Percentiles rank a stretch among this genome's conserved stretches.
Evolutionary conservation across 192 early-diverging fungal species (phyloP).

Genomic region (Mortierella claussenii): DNA sequence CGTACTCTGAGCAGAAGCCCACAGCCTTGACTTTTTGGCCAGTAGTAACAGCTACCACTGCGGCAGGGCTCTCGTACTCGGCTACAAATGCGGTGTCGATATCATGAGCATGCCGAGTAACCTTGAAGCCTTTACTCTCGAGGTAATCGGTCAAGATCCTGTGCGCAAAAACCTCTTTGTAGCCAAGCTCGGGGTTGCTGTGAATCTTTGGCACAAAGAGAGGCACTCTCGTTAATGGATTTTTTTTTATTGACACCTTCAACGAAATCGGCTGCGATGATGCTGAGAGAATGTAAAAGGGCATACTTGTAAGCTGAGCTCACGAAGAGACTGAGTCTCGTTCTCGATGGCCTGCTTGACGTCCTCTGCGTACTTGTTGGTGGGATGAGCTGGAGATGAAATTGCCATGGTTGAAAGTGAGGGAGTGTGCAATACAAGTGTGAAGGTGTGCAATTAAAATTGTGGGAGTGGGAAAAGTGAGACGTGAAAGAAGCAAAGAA

Average conservation of each 20-base stretch:
- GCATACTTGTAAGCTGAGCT: slow-evolving; percentile 42
- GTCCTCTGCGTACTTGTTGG: slow-evolving; percentile 15
- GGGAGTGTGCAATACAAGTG: too few species aligned
- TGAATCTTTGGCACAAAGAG: slow-evolving; percentile 55
- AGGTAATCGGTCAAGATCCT: slow-evolving; percentile 66
- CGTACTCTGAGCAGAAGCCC: slow-evolving; percentile 73
- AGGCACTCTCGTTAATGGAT: too few species aligned
- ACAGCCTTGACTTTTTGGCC: slow-evolving; percentile 53
- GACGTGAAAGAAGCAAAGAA: too few species aligned
- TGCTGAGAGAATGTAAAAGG: too few species aligned
- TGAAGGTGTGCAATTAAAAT: too few species aligned
- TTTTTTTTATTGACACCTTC: too few species aligned
- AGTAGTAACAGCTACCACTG: slow-evolving; percentile 20
- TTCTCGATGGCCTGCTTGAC: slow-evolving; percentile 32
- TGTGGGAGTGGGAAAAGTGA: too few species aligned
- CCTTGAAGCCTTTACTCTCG: slow-evolving; percentile 59
- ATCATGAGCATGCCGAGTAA: slow-evolving; percentile 58
- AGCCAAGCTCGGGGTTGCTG: slow-evolving; percentile 67
- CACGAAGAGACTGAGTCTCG: slow-evolving; percentile 19
- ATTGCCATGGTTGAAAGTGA: too few species aligned
- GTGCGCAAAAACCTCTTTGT: slow-evolving; percentile 67
- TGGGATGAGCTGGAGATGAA: too few species aligned
- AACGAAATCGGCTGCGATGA: too few species aligned
- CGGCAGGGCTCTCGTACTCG: slow-evolving; percentile 54
- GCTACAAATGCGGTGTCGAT: slow-evolving; percentile 74